A percentile compares a stretch with the other conserved stretches of the same genome.
Conservation (phyloP, 108 stramenopile species). For the Aureococcus anophagefferens region DNA sequence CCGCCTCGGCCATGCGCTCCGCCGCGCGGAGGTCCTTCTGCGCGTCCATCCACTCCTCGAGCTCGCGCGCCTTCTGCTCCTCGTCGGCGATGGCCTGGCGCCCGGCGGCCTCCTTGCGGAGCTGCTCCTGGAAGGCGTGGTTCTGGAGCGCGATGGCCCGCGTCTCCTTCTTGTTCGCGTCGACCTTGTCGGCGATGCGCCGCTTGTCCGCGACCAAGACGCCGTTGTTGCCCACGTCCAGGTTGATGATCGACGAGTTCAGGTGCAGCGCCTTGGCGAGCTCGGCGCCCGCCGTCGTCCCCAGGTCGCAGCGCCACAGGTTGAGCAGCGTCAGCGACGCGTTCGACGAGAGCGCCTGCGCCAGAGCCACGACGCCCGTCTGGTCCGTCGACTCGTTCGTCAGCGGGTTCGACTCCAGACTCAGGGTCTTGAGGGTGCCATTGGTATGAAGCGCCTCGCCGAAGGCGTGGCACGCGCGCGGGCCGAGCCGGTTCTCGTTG, state of each 20-base stretch:
- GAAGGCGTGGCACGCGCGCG: constrained; percentile 13
- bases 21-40: background rate
- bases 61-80: background rate
- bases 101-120: no score
- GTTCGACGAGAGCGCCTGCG: constrained; percentile 19
- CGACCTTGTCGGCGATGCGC: background rate
- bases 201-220: background rate
- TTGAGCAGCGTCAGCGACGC: constrained; percentile 16
- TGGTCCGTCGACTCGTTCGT: constrained; percentile 7
- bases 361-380: constrained; percentile 23
- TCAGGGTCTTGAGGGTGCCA: constrained; percentile 10
- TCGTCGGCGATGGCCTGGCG: background rate
- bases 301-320: constrained; percentile 34
- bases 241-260: constrained; percentile 19
- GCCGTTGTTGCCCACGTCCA: constrained; percentile 34
- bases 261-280: constrained; percentile 19
- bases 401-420: constrained; percentile 31
- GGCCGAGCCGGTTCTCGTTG: constrained; percentile 25
- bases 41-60: background rate
- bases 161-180: background rate
- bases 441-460: constrained; percentile 27
- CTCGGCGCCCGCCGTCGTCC: constrained; percentile 13
- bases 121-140: no score
- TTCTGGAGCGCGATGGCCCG: background rate
- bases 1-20: background rate